phyloP scores from a whole-genome alignment of 805 yeast species.

The Danielia reshetovae region DNA sequence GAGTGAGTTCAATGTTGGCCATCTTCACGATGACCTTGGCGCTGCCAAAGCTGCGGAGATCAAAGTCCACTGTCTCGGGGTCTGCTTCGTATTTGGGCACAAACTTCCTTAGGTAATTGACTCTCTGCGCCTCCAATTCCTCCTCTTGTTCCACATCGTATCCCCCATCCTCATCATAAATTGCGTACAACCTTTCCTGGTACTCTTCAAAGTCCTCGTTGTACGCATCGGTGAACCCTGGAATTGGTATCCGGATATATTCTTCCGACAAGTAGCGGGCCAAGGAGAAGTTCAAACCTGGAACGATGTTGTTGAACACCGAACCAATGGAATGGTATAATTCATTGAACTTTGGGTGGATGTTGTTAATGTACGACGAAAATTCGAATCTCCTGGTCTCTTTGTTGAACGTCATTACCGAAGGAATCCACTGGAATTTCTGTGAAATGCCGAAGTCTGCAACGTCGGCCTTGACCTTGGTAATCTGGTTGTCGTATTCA shows the following conservation, averaged over 20 bases:
- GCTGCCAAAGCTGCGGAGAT: constrained; percentile 11
- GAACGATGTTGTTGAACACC: constrained; percentile 26
- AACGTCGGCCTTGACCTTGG: constrained; percentile 12
- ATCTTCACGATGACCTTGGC: constrained; percentile 37
- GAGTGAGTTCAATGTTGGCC: constrained; percentile 39
- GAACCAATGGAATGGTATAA: constrained; percentile 28
- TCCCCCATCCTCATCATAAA: constrained; percentile 7
- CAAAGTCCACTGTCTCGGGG: constrained; percentile 1
- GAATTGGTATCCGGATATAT: constrained; percentile 14
- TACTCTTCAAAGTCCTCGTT: constrained; percentile 9
- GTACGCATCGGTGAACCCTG: constrained; percentile 13
- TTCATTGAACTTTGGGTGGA: constrained; percentile 28
- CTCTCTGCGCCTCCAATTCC: constrained; percentile 2
- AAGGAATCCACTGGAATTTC: constrained; percentile 39
- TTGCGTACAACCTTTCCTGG: constrained; percentile 3
- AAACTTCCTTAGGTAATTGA: constrained; percentile 2
- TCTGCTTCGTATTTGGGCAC: constrained; percentile 4
- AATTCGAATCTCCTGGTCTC: constrained; percentile 15
- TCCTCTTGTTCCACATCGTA: constrained; percentile 9
- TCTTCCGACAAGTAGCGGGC: constrained; percentile 20
- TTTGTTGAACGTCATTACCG: constrained; percentile 12
- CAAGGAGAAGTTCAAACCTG: constrained; percentile 28
- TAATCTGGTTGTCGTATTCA: constrained; percentile 8
- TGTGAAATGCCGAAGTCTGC: constrained; percentile 15
- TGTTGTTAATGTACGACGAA: constrained; percentile 37